Evolutionary conservation across 192 early-diverging fungal species (phyloP).

Genomic region (Backusella circina): DNA sequence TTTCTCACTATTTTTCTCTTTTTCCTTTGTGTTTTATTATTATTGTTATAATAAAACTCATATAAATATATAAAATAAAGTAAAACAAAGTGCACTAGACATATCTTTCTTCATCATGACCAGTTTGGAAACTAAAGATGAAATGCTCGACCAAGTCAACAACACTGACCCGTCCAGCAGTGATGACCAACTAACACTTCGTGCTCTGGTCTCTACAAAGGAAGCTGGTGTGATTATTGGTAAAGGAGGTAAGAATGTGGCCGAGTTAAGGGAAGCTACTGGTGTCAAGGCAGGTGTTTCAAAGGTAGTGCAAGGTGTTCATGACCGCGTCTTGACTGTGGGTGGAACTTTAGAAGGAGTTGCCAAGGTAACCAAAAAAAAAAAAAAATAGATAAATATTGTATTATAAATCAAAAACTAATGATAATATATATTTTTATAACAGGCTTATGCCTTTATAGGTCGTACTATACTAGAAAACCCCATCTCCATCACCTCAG

Average conservation of each 20-base stretch:
- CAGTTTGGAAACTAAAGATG: neutral
- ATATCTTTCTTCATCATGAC: neutral
- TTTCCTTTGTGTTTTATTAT: slow-evolving; percentile 3
- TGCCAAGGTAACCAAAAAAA: slow-evolving; percentile 50
- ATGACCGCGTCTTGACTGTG: slow-evolving; percentile 80
- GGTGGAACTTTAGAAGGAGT: slow-evolving; percentile 68
- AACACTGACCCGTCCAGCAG: neutral
- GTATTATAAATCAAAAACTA: neutral
- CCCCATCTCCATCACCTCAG: slow-evolving; percentile 44
- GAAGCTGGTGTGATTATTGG: slow-evolving; percentile 84
- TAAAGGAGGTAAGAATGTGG: slow-evolving; percentile 79
- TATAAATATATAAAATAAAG: neutral
- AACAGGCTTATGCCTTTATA: slow-evolving; percentile 84
- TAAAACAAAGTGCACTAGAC: neutral
- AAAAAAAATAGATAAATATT: neutral
- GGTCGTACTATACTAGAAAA: slow-evolving; percentile 76
- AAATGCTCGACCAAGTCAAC: neutral
- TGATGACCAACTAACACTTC: slow-evolving; percentile 59
- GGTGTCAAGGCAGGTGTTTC: slow-evolving; percentile 92
- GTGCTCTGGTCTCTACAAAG: slow-evolving; percentile 89
- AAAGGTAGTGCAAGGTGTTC: slow-evolving; percentile 82
- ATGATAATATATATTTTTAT: neutral
- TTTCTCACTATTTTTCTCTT: neutral
- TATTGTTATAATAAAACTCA: neutral
- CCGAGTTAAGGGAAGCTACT: slow-evolving; percentile 78